Evolutionary conservation across 805 yeast species (phyloP), one percentile per base, ranked within the genome.

Genomic region (Wickerhamiella bombiphila): DNA sequence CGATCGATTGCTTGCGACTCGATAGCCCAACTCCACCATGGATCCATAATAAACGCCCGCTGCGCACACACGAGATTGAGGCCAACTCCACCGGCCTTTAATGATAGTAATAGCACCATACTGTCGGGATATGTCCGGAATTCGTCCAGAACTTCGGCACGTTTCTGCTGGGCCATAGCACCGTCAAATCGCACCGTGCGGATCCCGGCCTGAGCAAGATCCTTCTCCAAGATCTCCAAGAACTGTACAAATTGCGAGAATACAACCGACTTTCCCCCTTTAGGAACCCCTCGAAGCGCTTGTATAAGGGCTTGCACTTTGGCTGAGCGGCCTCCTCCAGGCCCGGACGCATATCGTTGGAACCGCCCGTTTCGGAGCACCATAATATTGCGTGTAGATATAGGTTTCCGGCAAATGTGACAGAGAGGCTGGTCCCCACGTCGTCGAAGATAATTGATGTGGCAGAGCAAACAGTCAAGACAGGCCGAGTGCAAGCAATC

Each of bases 21-120:
- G 38, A 78, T 73, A 35, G 93, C 81, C 33, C 82, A 93, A 22
- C 91, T 80, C 96, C 96, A 86, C 91, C 94, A 86, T 0, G 96
- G 95, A 51, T 86, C 96, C 82, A 88, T 78, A 70, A 86, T 67
- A 48, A 75, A 83, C 2, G 93, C 96, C 25, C 71, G 67, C 0
- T 81, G 77, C 0, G 96, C 94, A 36, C 76, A 72, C 0, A 94
- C 86, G 42, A 86, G 61, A 52, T 86, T 86, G 44, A 86, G 63
- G 0, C 96, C 96, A 9, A 85, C 94, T 5, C 96, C 96, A 18
- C 96, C 96, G 0, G 95, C 93, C 55, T 83, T 86, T 44, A 85
- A 59, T 5, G 93, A 79, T 15, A 86, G 54, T 17, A 86, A 59
- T 8, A 86, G 54, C 1, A 86, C 68, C 2, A 59, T 52, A 33